Percentiles rank a stretch among this genome's conserved stretches.
These are phyloP conservation scores for Sclerotinia spermophila DNA, from an alignment of 2,329 filamentous ascomycete species.

Conservation along the genomic window DNA sequence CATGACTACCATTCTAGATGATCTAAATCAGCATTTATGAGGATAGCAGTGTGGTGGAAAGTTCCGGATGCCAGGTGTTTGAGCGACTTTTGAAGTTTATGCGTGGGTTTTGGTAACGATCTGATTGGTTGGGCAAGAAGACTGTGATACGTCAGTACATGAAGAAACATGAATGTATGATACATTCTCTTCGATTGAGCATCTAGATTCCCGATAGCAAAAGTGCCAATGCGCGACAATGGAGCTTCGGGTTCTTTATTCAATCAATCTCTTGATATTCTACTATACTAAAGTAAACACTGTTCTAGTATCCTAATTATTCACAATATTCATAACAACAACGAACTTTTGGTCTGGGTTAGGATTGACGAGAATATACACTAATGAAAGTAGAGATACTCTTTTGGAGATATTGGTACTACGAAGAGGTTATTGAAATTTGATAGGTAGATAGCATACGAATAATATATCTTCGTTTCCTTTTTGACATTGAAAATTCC, in stretches of 20 bases:
- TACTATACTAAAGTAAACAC: neutral
- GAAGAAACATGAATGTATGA: neutral
- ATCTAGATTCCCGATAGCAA: neutral
- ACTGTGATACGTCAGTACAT: neutral
- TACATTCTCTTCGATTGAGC: neutral
- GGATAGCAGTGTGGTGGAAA: neutral
- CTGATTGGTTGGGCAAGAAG: neutral
- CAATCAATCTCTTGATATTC: neutral
- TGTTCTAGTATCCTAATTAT: neutral
- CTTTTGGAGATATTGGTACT: neutral
- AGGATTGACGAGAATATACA: neutral
- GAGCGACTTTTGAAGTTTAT: neutral
- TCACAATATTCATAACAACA: neutral
- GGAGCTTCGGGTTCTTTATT: neutral
- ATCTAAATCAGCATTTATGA: neutral
- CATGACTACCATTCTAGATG: constrained; percentile 27
- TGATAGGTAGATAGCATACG: neutral
- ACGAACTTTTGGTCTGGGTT: neutral
- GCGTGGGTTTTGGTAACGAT: neutral
- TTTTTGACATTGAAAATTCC: neutral
- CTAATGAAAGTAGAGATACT: neutral
- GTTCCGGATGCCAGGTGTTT: neutral
- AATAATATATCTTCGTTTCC: neutral
- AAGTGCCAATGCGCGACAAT: neutral
- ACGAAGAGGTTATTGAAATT: neutral